These are phyloP conservation scores for Pholiota adiposa DNA, from an alignment of 1,284 basidiomycete species.

Conservation along the genomic window DNA sequence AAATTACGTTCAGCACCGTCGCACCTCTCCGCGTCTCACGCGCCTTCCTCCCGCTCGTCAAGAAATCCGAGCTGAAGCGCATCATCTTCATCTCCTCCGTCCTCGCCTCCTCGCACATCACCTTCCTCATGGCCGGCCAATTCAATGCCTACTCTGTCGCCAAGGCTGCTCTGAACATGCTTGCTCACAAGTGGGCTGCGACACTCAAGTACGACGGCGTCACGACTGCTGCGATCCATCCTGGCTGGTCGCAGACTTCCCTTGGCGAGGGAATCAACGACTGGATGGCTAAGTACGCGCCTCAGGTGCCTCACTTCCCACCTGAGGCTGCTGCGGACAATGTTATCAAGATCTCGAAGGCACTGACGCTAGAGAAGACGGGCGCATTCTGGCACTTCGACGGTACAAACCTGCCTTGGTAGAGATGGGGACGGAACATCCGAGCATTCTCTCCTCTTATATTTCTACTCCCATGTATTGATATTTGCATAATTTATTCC, in stretches of 20 bases:
- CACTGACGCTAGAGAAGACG: neutral
- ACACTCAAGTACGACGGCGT: conserved; percentile 22
- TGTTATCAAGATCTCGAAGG: conserved; percentile 10
- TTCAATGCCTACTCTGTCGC: too few relatives aligned
- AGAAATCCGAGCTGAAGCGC: too few relatives aligned
- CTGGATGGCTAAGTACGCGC: conserved; percentile 23
- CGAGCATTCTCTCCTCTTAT: too few relatives aligned
- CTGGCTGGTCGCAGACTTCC: conserved; percentile 22
- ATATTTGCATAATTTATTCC: too few relatives aligned
- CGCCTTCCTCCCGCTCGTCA: too few relatives aligned
- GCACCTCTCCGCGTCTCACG: conserved; percentile 6
- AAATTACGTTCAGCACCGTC: conserved; percentile 24
- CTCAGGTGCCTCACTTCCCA: conserved; percentile 18
- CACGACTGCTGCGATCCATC: conserved; percentile 22
- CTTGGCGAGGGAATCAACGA: conserved; percentile 17
- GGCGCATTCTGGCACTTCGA: neutral
- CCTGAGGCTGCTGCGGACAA: conserved; percentile 17
- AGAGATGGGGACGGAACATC: too few relatives aligned
- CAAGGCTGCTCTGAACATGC: conserved; percentile 1
- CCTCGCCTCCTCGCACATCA: too few relatives aligned
- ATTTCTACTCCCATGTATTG: too few relatives aligned
- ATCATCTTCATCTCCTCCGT: too few relatives aligned
- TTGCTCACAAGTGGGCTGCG: conserved; percentile 10
- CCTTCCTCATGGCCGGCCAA: too few relatives aligned
- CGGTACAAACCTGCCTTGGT: neutral